Evolutionary conservation across 768 basidiomycete species (phyloP).

Genomic region (Coprinellus micaceus): DNA sequence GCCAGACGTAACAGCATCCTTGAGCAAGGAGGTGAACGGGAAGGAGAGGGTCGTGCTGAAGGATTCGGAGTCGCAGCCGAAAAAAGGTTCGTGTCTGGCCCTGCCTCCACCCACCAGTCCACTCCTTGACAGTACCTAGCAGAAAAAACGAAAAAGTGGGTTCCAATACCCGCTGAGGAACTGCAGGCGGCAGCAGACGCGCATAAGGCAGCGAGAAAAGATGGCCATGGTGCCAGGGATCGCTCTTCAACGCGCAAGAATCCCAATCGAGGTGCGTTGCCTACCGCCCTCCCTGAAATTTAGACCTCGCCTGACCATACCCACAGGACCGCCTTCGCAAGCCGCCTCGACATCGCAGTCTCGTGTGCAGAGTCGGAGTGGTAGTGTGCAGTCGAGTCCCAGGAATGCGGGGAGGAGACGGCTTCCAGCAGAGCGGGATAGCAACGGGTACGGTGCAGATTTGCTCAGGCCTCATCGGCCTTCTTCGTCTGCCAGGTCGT

Average conservation of each 20-base stretch:
- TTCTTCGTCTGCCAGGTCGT: conserved; percentile 8
- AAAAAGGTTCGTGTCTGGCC: conserved; percentile 25
- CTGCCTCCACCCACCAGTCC: conserved; percentile 2
- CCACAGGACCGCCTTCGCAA: conserved; percentile 11
- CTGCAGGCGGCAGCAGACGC: conserved; percentile 52
- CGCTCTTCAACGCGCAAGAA: not conserved
- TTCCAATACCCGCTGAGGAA: conserved; percentile 53
- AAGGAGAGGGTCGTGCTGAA: conserved; percentile 9
- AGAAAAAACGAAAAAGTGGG: conserved; percentile 57
- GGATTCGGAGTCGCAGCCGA: conserved; percentile 6
- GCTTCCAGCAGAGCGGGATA: conserved; percentile 34
- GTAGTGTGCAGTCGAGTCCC: conserved; percentile 25
- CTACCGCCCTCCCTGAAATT: too few species aligned
- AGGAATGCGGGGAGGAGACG: conserved; percentile 30
- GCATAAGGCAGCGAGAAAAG: conserved; percentile 6
- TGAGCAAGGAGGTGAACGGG: conserved; percentile 10
- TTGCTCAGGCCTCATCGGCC: not conserved
- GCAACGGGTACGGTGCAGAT: too few species aligned
- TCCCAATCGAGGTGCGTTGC: not conserved
- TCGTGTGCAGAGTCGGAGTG: conserved; percentile 35
- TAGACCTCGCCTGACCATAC: too few species aligned
- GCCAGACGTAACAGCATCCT: conserved; percentile 35
- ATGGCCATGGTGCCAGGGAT: not conserved
- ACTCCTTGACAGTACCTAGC: conserved; percentile 23
- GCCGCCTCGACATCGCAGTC: conserved; percentile 23